Evolutionary conservation across 1,284 basidiomycete species (phyloP).

Genomic region (Tetrapyrgos nigripes): DNA sequence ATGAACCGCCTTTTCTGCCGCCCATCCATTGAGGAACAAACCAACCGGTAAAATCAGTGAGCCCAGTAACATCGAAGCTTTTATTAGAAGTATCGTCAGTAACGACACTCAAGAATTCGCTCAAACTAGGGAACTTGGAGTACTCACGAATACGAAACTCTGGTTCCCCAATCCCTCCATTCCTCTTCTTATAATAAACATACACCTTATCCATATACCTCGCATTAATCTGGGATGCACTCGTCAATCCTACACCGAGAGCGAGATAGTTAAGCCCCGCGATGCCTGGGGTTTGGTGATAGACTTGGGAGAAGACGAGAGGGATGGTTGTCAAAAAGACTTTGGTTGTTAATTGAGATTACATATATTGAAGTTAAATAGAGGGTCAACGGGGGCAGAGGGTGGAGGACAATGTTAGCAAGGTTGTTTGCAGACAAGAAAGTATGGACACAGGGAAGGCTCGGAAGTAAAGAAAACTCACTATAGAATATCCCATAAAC

Average conservation of each 20-base stretch:
- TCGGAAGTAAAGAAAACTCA: conserved; percentile 24
- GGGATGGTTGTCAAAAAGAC: conserved; percentile 15
- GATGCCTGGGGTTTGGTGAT: background rate
- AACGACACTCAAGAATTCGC: background rate
- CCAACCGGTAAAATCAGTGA: conserved; percentile 58
- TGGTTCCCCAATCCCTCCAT: conserved; percentile 13
- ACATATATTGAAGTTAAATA: background rate
- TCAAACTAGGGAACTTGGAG: background rate
- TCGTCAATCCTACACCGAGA: conserved; percentile 27
- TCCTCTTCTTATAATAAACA: conserved; percentile 13
- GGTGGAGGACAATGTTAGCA: too few relatives aligned
- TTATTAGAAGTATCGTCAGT: background rate
- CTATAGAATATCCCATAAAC: conserved; percentile 28
- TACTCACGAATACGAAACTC: background rate
- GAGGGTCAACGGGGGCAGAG: too few relatives aligned
- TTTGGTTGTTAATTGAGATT: background rate
- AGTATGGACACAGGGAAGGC: too few relatives aligned
- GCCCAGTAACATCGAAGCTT: conserved; percentile 67
- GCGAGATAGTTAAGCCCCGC: conserved; percentile 13
- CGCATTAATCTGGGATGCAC: conserved; percentile 45
- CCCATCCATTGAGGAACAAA: conserved; percentile 71
- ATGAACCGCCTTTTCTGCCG: conserved; percentile 50
- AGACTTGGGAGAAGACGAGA: conserved; percentile 8
- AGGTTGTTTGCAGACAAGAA: too few relatives aligned
- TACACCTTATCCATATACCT: conserved; percentile 24